A percentile compares a stretch with the other conserved stretches of the same genome.
Evolutionary conservation across 306 rosid species (phyloP).

Genomic region (Sicyos edulis): DNA sequence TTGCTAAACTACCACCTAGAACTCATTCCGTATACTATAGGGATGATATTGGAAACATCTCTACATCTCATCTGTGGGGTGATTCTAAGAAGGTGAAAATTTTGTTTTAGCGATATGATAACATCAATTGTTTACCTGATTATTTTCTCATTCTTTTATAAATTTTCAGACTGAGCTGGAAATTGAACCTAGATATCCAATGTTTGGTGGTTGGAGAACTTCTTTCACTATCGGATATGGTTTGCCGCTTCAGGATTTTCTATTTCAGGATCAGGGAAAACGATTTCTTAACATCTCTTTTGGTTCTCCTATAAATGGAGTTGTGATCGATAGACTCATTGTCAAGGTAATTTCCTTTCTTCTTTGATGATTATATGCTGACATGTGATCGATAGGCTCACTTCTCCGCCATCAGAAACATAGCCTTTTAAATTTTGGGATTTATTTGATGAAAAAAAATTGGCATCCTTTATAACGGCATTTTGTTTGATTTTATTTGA

Average conservation of each 20-base stretch:
- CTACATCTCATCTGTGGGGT: conserved; percentile 92
- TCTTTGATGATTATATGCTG: neutral
- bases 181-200: conserved; percentile 91
- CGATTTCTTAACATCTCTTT: conserved; percentile 68
- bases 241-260: conserved; percentile 81
- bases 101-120: neutral
- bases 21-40: conserved; percentile 90
- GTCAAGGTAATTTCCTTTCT: conserved; percentile 50
- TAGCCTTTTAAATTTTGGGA: neutral
- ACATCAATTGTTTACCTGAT: conserved; percentile 4
- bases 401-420: neutral
- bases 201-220: conserved; percentile 97
- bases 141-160: conserved; percentile 24
- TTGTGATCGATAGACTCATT: conserved; percentile 66
- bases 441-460: neutral
- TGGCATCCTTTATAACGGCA: neutral
- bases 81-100: conserved; percentile 70
- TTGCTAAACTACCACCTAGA: conserved; percentile 83
- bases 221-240: conserved; percentile 89
- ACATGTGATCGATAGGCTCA: neutral
- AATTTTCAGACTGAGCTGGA: conserved; percentile 64
- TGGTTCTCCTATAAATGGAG: conserved; percentile 73
- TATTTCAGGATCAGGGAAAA: conserved; percentile 66
- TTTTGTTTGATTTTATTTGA: neutral
- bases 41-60: conserved; percentile 93